Evolutionary conservation across 805 yeast species (phyloP).

Genomic region (Hanseniaspora valbyensis): DNA sequence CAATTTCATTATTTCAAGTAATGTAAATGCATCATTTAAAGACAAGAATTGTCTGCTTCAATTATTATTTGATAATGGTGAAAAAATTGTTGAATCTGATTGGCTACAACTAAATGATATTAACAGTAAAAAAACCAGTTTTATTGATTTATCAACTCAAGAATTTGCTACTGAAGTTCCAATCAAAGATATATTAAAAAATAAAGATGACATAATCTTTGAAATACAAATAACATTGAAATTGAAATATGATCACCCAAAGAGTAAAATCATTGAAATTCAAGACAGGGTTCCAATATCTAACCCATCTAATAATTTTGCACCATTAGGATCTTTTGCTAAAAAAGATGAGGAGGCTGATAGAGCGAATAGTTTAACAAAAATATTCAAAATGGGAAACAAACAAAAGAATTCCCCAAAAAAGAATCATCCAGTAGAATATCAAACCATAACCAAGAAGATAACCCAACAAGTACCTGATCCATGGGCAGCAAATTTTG

Average conservation of each 20-base stretch:
- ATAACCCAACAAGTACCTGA: conserved; percentile 36
- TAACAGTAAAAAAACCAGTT: conserved; percentile 28
- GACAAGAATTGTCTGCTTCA: conserved; percentile 3
- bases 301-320: conserved; percentile 24
- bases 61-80: conserved; percentile 54
- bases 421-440: conserved; percentile 30
- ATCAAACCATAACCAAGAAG: conserved; percentile 38
- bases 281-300: conserved; percentile 43
- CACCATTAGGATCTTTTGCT: too few relatives aligned
- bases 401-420: background rate
- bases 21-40: background rate
- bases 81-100: conserved; percentile 62
- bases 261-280: conserved; percentile 47
- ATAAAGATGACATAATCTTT: conserved; percentile 29
- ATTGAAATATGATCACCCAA: conserved; percentile 40
- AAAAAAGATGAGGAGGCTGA: too few relatives aligned
- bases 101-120: conserved; percentile 29
- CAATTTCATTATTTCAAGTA: background rate
- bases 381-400: background rate
- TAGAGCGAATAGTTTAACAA: conserved; percentile 12
- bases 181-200: conserved; percentile 33
- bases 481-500: conserved; percentile 53
- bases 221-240: conserved; percentile 66
- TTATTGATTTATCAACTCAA: conserved; percentile 32
- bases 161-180: conserved; percentile 60